Base-by-base conservation (phyloP, 139 green algal genomes). In the Chlorella sp. region DNA sequence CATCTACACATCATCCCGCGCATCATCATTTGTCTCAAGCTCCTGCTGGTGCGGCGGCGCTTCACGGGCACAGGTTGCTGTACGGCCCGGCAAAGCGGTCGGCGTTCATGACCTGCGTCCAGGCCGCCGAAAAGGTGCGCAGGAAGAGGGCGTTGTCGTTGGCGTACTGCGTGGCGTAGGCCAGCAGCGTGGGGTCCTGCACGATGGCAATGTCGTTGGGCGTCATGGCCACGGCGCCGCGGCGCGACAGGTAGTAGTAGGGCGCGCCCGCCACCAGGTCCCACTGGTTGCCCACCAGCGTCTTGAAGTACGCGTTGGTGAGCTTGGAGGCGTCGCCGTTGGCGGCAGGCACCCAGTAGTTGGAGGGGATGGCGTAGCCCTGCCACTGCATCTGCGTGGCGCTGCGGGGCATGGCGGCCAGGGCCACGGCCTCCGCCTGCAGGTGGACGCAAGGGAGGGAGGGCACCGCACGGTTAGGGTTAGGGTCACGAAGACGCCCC, bases 71-170 rank as follows among this genome's bases (percentile, higher is more conserved):
- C 60, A 55, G 36, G 63, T 68, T 85, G 6, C 67, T 32, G 2
- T 60, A 30, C 24, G 79, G 79, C 1, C 79, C 79, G 3, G 77
- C 33, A 69, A 82, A 86, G 51, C 81, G 76, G 72, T 87, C 81
- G 1, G 77, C 77, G 35, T 84, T 84, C 77, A 87, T 84, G 14
- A 84, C 3, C 68, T 75, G 67, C 1, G 29, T 76, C 81, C 81
- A 87, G 0, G 67, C 81, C 2, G 30, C 62, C 0, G 67, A 27
- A 70, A 84, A 81, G 4, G 60, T 75, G 22, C 42, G 5, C n/a
- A 70, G 32, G 70, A 87, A 83, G 22, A 35, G 32, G 2, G n/a
- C 49, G 22, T 71, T 64, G 69, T 82, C 67, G 1, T 42, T 50
- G 1, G 72, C 74, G 51, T 71, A 87, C 77, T 78, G 69, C 32